Evolutionary conservation across 805 yeast genomes (phyloP).

Genomic region (Saccharomycopsis javanensis): DNA sequence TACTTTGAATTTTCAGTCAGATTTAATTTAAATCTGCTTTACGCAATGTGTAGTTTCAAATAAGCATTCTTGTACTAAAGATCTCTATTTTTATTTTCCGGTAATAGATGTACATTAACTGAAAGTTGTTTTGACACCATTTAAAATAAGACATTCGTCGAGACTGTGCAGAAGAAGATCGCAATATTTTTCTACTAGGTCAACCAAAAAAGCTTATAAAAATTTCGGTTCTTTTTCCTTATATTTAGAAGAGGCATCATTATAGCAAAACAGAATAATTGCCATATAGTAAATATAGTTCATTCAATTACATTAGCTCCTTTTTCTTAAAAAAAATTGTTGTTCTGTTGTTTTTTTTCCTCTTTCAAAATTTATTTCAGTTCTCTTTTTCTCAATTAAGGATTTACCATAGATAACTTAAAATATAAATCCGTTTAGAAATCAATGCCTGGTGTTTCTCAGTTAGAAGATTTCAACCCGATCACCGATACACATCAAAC

Average conservation of each 20-base stretch:
- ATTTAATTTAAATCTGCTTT: background rate
- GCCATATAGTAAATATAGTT: too few relatives aligned
- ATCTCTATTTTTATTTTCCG: background rate
- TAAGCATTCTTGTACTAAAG: background rate
- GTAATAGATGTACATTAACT: background rate
- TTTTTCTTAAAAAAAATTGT: background rate
- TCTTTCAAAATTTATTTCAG: background rate
- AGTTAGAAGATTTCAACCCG: conserved; percentile 8
- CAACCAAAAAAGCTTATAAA: too few relatives aligned
- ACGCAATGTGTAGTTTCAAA: background rate
- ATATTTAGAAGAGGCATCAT: too few relatives aligned
- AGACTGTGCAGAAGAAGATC: too few relatives aligned
- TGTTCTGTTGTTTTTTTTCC: background rate
- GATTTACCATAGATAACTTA: background rate
- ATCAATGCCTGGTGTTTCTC: background rate
- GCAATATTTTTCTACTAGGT: too few relatives aligned
- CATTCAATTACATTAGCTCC: too few relatives aligned
- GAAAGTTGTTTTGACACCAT: too few relatives aligned
- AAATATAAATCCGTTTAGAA: background rate
- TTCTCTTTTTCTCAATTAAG: background rate
- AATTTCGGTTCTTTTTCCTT: too few relatives aligned
- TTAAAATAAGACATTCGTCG: too few relatives aligned
- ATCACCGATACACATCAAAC: conserved; percentile 11
- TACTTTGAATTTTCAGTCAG: background rate
- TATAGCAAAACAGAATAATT: too few relatives aligned